Evolutionary conservation across 495 filamentous ascomycete species (phyloP).

Genomic region (Penicillium paradoxum): DNA sequence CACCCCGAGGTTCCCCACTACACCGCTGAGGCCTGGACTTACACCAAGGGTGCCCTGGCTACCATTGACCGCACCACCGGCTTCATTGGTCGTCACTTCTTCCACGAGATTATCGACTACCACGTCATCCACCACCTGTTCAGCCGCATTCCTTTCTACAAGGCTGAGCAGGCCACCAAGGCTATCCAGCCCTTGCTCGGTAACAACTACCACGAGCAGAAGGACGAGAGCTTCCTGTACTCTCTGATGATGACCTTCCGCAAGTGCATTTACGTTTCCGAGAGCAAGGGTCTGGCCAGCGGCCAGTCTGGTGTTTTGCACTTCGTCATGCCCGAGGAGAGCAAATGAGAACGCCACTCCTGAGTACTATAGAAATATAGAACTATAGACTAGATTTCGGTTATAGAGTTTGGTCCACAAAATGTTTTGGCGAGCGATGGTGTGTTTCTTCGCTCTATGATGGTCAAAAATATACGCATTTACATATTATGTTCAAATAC

Average conservation of each 20-base stretch:
- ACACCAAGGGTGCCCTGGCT: constrained; percentile 73
- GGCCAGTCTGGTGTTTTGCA: constrained; percentile 16
- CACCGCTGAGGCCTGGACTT: constrained; percentile 69
- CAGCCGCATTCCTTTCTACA: constrained; percentile 79
- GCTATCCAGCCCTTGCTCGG: constrained; percentile 82
- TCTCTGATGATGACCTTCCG: constrained; percentile 22
- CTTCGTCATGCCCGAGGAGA: constrained; percentile 12
- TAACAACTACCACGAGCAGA: constrained; percentile 68
- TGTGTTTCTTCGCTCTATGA: background rate
- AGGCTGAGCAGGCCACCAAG: constrained; percentile 78
- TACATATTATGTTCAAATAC: background rate
- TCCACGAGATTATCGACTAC: constrained; percentile 87
- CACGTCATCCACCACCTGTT: constrained; percentile 88
- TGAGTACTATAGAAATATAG: background rate
- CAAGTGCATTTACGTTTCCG: constrained; percentile 23
- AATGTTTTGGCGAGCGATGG: background rate
- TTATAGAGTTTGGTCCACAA: background rate
- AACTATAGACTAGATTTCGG: background rate
- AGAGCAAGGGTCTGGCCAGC: background rate
- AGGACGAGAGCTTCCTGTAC: constrained; percentile 21
- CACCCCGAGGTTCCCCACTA: constrained; percentile 80
- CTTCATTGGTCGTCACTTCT: constrained; percentile 75
- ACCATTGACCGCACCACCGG: constrained; percentile 87
- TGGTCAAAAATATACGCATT: background rate
- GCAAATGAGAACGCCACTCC: background rate